Evolutionary conservation across 1,284 basidiomycete genomes (phyloP).

Genomic region (Tilletia setariae): DNA sequence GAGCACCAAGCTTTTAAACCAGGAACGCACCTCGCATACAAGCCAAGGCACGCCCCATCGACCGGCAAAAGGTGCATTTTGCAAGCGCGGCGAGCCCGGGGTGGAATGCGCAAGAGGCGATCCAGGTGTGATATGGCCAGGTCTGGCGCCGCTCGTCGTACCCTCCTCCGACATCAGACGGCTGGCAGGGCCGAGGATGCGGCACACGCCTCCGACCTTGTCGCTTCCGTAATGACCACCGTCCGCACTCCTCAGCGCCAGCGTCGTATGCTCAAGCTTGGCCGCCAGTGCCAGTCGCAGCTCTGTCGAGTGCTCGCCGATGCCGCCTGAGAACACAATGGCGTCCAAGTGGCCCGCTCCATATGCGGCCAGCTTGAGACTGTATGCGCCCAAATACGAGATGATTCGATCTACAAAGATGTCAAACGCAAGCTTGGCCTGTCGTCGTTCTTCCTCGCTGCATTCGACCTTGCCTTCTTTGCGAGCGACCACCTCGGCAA

Average conservation of each 20-base stretch:
- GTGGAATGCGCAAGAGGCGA: conserved; percentile 10
- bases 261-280: conserved; percentile 14
- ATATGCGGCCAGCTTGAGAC: conserved; percentile 22
- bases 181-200: background rate
- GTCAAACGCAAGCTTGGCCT: conserved; percentile 25
- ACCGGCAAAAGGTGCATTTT: background rate
- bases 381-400: conserved; percentile 24
- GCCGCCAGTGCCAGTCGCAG: conserved; percentile 18
- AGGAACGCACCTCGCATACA: conserved; percentile 25
- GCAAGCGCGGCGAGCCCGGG: conserved; percentile 1
- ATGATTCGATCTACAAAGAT: conserved; percentile 32
- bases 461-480: conserved; percentile 14
- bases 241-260: conserved; percentile 9
- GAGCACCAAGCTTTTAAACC: background rate
- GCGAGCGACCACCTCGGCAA: conserved; percentile 19
- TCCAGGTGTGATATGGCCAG: background rate
- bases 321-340: conserved; percentile 30
- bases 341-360: conserved; percentile 20
- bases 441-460: background rate
- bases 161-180: background rate
- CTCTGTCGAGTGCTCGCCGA: conserved; percentile 22
- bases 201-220: conserved; percentile 4
- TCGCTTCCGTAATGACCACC: conserved; percentile 8
- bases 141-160: no score
- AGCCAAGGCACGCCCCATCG: conserved; percentile 23